Percentiles rank a stretch among this genome's conserved stretches.
These are phyloP conservation scores for Smittium mucronatum DNA, from an alignment of 371 early-diverging fungal genomes.

Conservation along the genomic window DNA sequence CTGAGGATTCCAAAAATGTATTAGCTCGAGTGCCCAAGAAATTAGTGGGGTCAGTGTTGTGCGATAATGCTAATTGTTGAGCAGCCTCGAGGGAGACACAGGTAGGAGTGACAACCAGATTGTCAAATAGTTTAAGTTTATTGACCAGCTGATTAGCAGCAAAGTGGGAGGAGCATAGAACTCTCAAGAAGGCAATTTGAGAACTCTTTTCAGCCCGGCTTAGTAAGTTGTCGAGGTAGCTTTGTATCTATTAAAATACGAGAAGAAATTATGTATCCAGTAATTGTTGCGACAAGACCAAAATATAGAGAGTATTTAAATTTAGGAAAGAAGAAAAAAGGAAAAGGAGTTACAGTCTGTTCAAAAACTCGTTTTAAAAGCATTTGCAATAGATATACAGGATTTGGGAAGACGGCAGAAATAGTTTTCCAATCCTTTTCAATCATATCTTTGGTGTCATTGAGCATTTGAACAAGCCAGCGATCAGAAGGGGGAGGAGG, in stretches of 20 bases:
- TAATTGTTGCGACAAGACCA: not conserved
- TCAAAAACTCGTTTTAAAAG: conserved; percentile 90
- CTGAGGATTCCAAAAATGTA: not conserved
- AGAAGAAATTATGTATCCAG: not conserved
- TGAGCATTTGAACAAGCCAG: conserved; percentile 59
- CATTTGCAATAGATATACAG: conserved; percentile 76
- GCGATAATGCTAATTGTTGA: conserved; percentile 8
- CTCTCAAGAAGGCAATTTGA: conserved; percentile 61
- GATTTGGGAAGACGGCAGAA: conserved; percentile 84
- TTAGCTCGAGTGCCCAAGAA: not conserved
- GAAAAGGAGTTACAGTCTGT: conserved; percentile 42
- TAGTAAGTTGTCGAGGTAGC: conserved; percentile 64
- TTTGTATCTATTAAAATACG: conserved; percentile 51
- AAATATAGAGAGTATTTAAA: not conserved
- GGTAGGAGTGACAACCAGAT: conserved; percentile 30
- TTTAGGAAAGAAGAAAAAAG: not conserved
- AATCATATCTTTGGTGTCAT: conserved; percentile 66
- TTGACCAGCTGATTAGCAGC: conserved; percentile 60
- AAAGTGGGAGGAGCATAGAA: conserved; percentile 57
- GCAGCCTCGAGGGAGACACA: conserved; percentile 26
- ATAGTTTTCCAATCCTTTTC: conserved; percentile 79
- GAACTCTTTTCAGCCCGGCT: conserved; percentile 52
- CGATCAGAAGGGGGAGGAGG: conserved; percentile 62
- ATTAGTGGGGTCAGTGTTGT: not conserved
- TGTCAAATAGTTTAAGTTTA: conserved; percentile 41